Conservation (phyloP, 2,329 filamentous ascomycete species). For the Lachnellula arida region DNA sequence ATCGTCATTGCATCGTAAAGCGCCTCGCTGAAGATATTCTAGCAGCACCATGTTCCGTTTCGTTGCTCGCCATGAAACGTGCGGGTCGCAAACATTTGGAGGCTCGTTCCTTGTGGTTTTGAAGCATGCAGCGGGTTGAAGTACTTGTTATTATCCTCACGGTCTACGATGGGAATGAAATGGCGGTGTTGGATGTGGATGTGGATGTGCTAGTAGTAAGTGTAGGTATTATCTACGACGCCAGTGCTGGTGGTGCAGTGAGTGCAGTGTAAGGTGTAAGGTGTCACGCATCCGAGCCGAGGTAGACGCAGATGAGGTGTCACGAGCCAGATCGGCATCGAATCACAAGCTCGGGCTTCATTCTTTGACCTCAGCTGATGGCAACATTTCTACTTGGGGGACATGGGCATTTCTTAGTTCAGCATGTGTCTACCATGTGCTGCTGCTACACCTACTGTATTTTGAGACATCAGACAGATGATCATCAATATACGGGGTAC, state of each 20-base stretch:
- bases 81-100: background rate
- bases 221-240: too few species aligned
- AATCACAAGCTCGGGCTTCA: background rate
- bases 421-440: background rate
- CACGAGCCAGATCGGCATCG: background rate
- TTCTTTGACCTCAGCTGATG: background rate
- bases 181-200: background rate
- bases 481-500: background rate
- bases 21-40: constrained; percentile 23
- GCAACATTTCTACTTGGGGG: background rate
- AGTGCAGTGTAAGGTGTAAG: too few species aligned
- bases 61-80: constrained; percentile 18
- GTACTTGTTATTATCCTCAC: too few species aligned
- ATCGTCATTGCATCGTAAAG: constrained; percentile 19
- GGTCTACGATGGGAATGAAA: background rate
- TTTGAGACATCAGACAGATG: background rate
- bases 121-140: background rate
- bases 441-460: background rate
- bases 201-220: too few species aligned
- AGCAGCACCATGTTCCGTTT: constrained; percentile 26
- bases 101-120: background rate
- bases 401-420: background rate
- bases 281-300: background rate
- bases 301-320: background rate
- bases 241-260: background rate